Conservation (phyloP, 1,139 yeast species). For the Wickerhamomyces sp. region DNA sequence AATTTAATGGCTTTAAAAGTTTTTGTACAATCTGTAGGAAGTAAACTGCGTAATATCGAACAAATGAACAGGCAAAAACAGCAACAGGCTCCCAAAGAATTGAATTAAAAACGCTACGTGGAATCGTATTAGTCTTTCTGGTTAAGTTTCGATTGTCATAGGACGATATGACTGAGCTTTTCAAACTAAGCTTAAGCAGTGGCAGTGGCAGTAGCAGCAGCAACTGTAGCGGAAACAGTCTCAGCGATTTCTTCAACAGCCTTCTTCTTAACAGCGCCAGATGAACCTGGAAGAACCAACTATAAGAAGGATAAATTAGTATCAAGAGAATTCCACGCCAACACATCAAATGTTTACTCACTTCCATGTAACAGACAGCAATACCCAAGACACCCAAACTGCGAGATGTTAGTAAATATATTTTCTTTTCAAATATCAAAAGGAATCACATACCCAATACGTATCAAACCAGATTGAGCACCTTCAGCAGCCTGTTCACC, state of each 20-base stretch:
- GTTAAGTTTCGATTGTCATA: no score
- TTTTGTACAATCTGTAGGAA: no score
- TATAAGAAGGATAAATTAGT: conserved; percentile 8
- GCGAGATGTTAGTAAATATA: conserved; percentile 17
- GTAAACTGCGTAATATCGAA: no score
- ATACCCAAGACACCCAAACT: conserved; percentile 43
- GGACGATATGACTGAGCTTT: no score
- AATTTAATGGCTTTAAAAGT: no score
- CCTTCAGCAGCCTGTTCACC: conserved; percentile 17
- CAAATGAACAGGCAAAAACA: no score
- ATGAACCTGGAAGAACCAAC: conserved; percentile 27
- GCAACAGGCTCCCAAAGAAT: no score
- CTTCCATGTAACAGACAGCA: conserved; percentile 49
- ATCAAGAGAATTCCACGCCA: not conserved
- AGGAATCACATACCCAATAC: conserved; percentile 15
- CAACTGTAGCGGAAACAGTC: conserved; percentile 12
- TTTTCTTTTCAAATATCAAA: conserved; percentile 17
- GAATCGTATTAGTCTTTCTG: no score
- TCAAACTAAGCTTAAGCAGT: no score
- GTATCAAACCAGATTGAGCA: conserved; percentile 14
- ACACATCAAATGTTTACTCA: conserved; percentile 3
- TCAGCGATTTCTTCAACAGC: conserved; percentile 15
- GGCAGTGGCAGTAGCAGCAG: conserved; percentile 16
- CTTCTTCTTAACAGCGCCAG: conserved; percentile 15
- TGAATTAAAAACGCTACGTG: no score